Conservation (phyloP, 257 asterid species). For the Gynochthodes officinalis region DNA sequence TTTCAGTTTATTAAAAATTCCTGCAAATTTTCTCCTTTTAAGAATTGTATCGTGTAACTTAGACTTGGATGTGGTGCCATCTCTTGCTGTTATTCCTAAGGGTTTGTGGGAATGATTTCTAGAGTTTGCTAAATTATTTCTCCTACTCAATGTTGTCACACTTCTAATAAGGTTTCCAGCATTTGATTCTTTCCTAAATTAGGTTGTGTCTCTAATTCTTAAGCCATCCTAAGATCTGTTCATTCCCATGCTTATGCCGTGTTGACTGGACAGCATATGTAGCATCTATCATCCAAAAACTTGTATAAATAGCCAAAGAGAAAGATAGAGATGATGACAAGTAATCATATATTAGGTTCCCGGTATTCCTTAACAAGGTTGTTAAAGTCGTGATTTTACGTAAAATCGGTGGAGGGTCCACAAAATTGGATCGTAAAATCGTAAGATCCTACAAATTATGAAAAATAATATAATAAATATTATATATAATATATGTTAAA, state of each 20-base stretch:
- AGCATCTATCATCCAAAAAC: neutral
- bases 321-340: neutral
- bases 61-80: neutral
- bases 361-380: neutral
- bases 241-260: neutral
- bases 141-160: neutral
- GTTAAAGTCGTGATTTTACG: too few relatives aligned
- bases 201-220: neutral
- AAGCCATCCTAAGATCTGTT: neutral
- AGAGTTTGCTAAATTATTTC: neutral
- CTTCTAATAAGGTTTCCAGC: neutral
- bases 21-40: neutral
- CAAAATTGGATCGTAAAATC: too few relatives aligned
- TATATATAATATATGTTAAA: too few relatives aligned
- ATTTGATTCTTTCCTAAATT: neutral
- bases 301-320: neutral
- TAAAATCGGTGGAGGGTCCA: too few relatives aligned
- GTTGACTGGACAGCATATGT: neutral
- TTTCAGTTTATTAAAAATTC: too few relatives aligned
- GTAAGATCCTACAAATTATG: too few relatives aligned
- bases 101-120: neutral
- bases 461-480: too few relatives aligned
- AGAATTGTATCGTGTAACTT: neutral
- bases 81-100: neutral
- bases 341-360: too few relatives aligned